Base-by-base conservation (phyloP, 2,329 filamentous ascomycete genomes). In the Hysterium pulicare region DNA sequence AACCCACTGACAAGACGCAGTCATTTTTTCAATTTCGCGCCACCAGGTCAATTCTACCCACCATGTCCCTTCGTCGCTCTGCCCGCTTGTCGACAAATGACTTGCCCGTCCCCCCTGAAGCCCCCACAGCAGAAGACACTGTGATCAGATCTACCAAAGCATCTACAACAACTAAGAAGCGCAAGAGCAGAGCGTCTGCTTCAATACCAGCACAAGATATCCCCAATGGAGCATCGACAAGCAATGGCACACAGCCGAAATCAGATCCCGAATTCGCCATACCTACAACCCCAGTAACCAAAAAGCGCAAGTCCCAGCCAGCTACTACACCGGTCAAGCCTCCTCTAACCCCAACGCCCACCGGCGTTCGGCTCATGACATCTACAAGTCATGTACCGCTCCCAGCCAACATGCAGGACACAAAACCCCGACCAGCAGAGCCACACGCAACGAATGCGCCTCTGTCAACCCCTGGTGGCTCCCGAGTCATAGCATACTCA, bases 401-500 rank as follows among this genome's bases (percentile, higher is more conserved):
- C 17, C 33, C 41, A 19, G 15, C 10, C 31, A 34, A 34, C 23
- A 37, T 39, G 24, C 4, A 37, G 2, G 46, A 40, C 1, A 16
- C 42, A 6, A 55, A 54, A 30, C 66, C 72, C 39, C 77, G 83
- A 19, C 75, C 84, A 2, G 83, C 82, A 11, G 74, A 82, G 49
- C 81, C 84, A 0, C 77, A 77, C 50, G 68, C 71, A 11, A 86
- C 84, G 33, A 88, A 89, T 60, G 86, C 84, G 1, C 75, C 80
- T 1, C 72, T 90, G 8, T 67, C 87, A n/a, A 87, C 86, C 0
- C 84, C 86, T 2, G 78, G 83, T 58, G 83, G 84, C 3, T 85
- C 82, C 2, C 75, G 80, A 33, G 59, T 87, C 6, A 69, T 86
- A 19, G 72, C 76, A 9, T 73, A 70, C 39, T 28, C 44, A 2